These are phyloP conservation scores for Vickermania spadyakhi DNA, from an alignment of 208 protist genomes.

Conservation along the genomic window DNA sequence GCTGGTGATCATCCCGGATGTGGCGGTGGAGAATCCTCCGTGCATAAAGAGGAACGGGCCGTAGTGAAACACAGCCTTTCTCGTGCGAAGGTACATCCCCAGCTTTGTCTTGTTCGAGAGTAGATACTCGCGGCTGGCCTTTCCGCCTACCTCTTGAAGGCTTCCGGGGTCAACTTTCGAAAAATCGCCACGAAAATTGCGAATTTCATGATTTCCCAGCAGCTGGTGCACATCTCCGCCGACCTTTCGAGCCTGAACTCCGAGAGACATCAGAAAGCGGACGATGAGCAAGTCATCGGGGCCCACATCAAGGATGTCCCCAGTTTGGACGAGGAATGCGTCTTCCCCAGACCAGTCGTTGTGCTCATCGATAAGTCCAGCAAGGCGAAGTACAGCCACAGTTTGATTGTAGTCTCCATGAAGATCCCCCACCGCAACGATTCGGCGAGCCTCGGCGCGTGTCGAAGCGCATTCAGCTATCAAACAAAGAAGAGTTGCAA, in stretches of 20 bases:
- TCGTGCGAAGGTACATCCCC: slow-evolving; percentile 66
- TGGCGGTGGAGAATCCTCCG: slow-evolving; percentile 79
- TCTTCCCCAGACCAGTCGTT: slow-evolving; percentile 76
- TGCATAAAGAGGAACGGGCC: slow-evolving; percentile 88
- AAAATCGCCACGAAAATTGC: slow-evolving; percentile 83
- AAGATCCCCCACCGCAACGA: slow-evolving; percentile 77
- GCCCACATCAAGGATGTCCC: slow-evolving; percentile 89
- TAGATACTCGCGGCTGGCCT: slow-evolving; percentile 33
- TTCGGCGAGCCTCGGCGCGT: slow-evolving; percentile 38
- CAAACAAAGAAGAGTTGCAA: too few relatives aligned
- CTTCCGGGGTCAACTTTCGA: slow-evolving; percentile 51
- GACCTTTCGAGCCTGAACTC: slow-evolving; percentile 36
- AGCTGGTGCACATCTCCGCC: slow-evolving; percentile 81
- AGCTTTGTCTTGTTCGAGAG: slow-evolving; percentile 62
- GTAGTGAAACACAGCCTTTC: slow-evolving; percentile 65
- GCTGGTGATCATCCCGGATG: slow-evolving; percentile 55
- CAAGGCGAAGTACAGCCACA: slow-evolving; percentile 45
- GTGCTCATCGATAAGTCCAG: slow-evolving; percentile 51
- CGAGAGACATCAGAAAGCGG: slow-evolving; percentile 70
- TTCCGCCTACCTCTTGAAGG: slow-evolving; percentile 40
- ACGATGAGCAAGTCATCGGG: slow-evolving; percentile 73
- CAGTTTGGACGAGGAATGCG: slow-evolving; percentile 77
- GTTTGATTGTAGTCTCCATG: slow-evolving; percentile 85
- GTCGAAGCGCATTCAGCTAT: too few relatives aligned
- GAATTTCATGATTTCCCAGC: slow-evolving; percentile 89